phyloP scores from a whole-genome alignment of 495 filamentous ascomycete species.

The Pseudotulostoma volvatum region DNA sequence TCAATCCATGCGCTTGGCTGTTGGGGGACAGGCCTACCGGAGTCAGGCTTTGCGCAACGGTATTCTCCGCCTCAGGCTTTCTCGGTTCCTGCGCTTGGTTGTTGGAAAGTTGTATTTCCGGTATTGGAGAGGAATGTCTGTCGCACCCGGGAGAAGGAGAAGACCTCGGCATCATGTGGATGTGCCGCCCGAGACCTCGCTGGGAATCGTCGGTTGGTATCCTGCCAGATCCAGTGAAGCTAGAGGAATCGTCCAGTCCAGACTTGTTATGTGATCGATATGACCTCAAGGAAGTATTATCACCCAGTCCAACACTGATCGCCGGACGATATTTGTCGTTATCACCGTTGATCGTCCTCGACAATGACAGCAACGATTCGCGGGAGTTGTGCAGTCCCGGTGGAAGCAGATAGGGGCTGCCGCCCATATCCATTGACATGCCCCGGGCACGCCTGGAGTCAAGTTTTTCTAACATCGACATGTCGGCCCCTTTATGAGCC shows the following conservation, averaged over 20 bases:
- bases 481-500: not conserved
- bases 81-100: not conserved
- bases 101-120: slow-evolving; percentile 9
- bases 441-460: slow-evolving; percentile 41
- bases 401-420: slow-evolving; percentile 78
- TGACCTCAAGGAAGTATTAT: slow-evolving; percentile 41
- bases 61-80: not conserved
- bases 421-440: slow-evolving; percentile 60
- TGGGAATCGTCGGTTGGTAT: slow-evolving; percentile 38
- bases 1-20: not conserved
- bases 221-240: slow-evolving; percentile 37
- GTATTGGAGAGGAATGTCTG: too few species aligned
- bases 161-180: slow-evolving; percentile 48
- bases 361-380: slow-evolving; percentile 72
- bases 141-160: slow-evolving; percentile 34
- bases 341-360: slow-evolving; percentile 46
- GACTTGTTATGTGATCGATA: slow-evolving; percentile 30
- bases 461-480: slow-evolving; percentile 3
- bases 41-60: not conserved
- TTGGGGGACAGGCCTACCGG: not conserved
- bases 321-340: slow-evolving; percentile 79
- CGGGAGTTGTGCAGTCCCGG: slow-evolving; percentile 59
- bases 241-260: slow-evolving; percentile 42
- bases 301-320: slow-evolving; percentile 38
- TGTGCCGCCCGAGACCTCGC: slow-evolving; percentile 43